Base-by-base conservation (phyloP, 2,329 filamentous ascomycete genomes). In the Anthostomella pinea region DNA sequence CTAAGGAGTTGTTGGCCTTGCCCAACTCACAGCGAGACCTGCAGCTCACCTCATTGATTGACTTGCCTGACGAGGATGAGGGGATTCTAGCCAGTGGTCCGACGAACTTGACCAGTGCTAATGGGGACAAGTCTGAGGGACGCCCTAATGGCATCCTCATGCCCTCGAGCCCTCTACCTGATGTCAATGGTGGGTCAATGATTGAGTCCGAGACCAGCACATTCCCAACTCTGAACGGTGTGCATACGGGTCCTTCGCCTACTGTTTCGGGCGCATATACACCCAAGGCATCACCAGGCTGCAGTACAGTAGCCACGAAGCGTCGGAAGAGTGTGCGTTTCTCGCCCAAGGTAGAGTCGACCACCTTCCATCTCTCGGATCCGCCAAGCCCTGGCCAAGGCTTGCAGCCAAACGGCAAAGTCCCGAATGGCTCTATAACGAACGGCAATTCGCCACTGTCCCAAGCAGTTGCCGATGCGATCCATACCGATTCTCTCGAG, bases 321-420 rank as follows among this genome's bases (percentile, higher is more conserved):
- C 65, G 69, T 22, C 64, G 63, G 25, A 88, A 87, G 63, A 82
- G 75, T 36, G 84, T 87, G 2, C 76, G 81, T 7, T 87, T 87
- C 52, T 85, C 83, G 3, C 75, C 82, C 1, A 74, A 70, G 10
- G 77, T 86, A 2, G 75, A 83, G 52, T 79, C 81, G 7, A 76
- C 79, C 2, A 81, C 81, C 1, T 81, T 81, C 43, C 54, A 70
- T 28, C 57, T 66, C 14, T 62, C 61, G 0, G 75, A 79, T 24
- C 73, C 75, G 8, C 77, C 69, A 4, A 77, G 67, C 45, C 70
- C 66, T 14, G 67, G 54, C 43, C 63, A 56, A 34, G 53, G 38
- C 48, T 49, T 20, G 23, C 45, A 22, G 33, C 43, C 25, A 15
- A 52, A 57, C 33, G 53, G 47, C 10, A 18, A 57, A 43, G 20